A percentile compares a stretch with the other conserved stretches of the same genome.
Conservation (phyloP, 2,329 filamentous ascomycete genomes). For the Pseudogymnoascus verrucosus region DNA sequence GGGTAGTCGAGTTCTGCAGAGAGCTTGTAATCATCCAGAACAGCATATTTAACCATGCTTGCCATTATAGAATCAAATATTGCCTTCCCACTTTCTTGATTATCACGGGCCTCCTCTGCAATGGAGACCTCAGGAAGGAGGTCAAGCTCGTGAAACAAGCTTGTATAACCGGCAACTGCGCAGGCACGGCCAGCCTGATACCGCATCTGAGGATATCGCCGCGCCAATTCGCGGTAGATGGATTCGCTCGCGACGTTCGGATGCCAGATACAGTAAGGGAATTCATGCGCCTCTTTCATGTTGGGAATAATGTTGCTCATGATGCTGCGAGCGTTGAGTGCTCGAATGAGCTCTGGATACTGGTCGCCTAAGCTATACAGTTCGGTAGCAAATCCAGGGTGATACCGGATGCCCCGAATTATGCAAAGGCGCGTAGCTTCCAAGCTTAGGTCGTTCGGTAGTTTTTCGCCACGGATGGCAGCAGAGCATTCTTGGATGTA, state of each 20-base stretch:
- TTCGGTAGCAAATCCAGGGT: not conserved
- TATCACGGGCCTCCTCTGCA: slow-evolving; percentile 34
- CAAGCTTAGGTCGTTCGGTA: not conserved
- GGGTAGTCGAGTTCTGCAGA: slow-evolving; percentile 14
- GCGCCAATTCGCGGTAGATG: slow-evolving; percentile 22
- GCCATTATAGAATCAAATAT: slow-evolving; percentile 30
- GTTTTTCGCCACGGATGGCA: not conserved
- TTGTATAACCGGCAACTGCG: slow-evolving; percentile 31
- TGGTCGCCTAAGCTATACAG: not conserved
- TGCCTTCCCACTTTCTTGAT: slow-evolving; percentile 10
- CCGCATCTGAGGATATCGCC: slow-evolving; percentile 27
- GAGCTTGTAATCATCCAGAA: slow-evolving; percentile 33
- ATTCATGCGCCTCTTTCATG: slow-evolving; percentile 18
- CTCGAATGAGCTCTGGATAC: slow-evolving; percentile 11
- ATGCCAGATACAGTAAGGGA: slow-evolving; percentile 37
- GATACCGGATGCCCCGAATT: not conserved
- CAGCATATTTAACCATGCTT: slow-evolving; percentile 19
- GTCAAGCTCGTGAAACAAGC: slow-evolving; percentile 28
- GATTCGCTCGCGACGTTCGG: slow-evolving; percentile 27
- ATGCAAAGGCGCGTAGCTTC: not conserved
- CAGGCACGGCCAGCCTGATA: slow-evolving; percentile 35
- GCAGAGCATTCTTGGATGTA: slow-evolving; percentile 14
- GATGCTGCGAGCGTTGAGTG: slow-evolving; percentile 29
- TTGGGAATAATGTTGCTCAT: slow-evolving; percentile 31
- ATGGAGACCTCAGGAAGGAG: slow-evolving; percentile 33